Evolutionary conservation across 139 green algal genomes (phyloP), one percentile per base, ranked within the genome.

Genomic region (Volvox reticuliferus): DNA sequence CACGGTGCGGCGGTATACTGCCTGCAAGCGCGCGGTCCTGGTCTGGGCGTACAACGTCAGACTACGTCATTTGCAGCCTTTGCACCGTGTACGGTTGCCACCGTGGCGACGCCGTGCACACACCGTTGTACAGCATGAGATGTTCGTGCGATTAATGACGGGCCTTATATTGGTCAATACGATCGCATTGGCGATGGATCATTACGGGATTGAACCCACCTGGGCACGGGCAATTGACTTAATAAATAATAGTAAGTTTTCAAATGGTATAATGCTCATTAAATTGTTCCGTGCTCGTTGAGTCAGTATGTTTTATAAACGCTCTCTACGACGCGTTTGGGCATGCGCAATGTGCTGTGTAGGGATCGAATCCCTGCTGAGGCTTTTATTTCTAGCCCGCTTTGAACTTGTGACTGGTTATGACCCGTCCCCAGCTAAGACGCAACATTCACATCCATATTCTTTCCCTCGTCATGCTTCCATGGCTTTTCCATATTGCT

Each of bases 111-210:
- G 37, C 33, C 35, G 65, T 32, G 35, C 32, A 35, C 21, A 80
- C 32, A 37, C 0, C 55, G 62, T 86, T 22, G 82, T 88, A 68
- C 18, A 65, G 0, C 12, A 37, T 36, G 3, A 3, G 26, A 6
- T 26, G 37, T 96, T 95, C 92, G 83, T 93, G 35, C 55, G 86
- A 24, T 50, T 68, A 37, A 93, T 96, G 80, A 95, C 95, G 32
- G 62, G 90, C 33, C 32, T 96, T 32, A 95, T 96, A 79, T 19
- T 95, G 67, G 22, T 90, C 12, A 93, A 82, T 77, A 95, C 92
- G 17, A 83, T 96, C 13, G 26, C 89, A 19, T 89, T 97, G 61
- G 93, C 90, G 18, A 73, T 96, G 61, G 92, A 96, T 44, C 78
- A 89, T 36, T 85, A 83, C 55, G 93, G 96, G 80, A 77, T 92